Base-by-base conservation (phyloP, 352 stramenopile genomes). In the Blastocystis sp. region DNA sequence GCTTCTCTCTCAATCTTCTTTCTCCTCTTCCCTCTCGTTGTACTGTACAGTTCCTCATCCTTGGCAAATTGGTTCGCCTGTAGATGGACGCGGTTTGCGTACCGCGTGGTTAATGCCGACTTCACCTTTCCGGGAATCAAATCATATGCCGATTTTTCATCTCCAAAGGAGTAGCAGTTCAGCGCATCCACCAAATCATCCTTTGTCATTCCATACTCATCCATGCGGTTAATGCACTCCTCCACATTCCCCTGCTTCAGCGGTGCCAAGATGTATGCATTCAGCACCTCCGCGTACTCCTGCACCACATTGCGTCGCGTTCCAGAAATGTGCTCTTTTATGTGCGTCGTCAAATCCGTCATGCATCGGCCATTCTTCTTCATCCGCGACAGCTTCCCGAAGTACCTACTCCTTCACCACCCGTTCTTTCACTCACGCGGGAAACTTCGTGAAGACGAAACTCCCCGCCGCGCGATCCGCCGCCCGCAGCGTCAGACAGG, bases 131-230 rank as follows among this genome's bases (percentile, higher is more conserved):
- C 64, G 11, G 28, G 17, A 21, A 74, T 21, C 7, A 28, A 74
- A 52, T 74, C 64, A 21, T 74, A 87, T 2, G 89, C 81, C 89
- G 93, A 93, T 38, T 90, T 90, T 89, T n/a, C 40, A 66, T 43
- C 88, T 76, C 48, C n/a, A 4, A 91, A 64, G 9, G 21, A 64
- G 43, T 94, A 92, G 60, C 93, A 91, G 89, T 98, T 94, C 91
- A 98, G 94, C 24, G 95, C 97, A 90, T 99, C 97, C 11, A 98
- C 96, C 28, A 99, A 89, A 90, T 99, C 96, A 90, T 99, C 96
- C 61, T 95, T 94, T 69, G 92, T 96, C 71, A 99, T 94, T 64
- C 97, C 96, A 89, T 98, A 99, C 64, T 94, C 92, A 89, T 99
- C 95, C 89, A 99, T 94, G 45, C 98, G 91, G 21, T 93, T 91